Evolutionary conservation across 2,329 filamentous ascomycete genomes (phyloP).

Genomic region (Colletotrichum sp.): DNA sequence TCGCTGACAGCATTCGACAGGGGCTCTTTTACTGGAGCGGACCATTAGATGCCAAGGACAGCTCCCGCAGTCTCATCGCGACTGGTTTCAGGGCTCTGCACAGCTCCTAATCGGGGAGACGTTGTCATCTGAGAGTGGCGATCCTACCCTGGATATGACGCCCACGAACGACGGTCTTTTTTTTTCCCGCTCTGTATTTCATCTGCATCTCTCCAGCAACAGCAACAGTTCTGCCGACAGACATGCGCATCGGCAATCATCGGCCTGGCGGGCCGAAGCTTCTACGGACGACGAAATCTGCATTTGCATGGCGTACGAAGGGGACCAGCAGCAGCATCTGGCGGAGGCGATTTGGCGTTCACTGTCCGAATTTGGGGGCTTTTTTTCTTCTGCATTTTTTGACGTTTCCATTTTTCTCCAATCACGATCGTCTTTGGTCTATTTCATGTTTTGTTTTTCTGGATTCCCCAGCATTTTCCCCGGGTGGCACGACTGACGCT

Average conservation of each 20-base stretch:
- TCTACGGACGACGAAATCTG: background rate
- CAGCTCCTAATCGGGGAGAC: conserved; percentile 36
- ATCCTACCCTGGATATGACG: background rate
- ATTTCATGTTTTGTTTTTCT: background rate
- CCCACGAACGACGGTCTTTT: background rate
- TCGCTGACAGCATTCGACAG: conserved; percentile 36
- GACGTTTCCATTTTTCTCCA: background rate
- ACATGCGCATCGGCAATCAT: conserved; percentile 1
- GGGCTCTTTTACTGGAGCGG: conserved; percentile 85
- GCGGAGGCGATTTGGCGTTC: background rate
- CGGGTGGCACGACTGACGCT: background rate
- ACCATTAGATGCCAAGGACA: conserved; percentile 69
- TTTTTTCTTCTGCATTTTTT: background rate
- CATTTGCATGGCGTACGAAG: conserved; percentile 6
- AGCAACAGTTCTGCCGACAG: background rate
- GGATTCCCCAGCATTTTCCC: background rate
- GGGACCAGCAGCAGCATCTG: conserved; percentile 3
- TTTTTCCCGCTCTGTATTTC: background rate
- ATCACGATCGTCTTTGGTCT: background rate
- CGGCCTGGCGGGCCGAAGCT: conserved; percentile 11
- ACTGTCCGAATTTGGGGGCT: background rate
- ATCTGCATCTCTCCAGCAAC: background rate
- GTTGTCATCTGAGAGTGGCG: background rate
- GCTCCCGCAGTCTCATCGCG: conserved; percentile 61
- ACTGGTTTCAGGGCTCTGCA: conserved; percentile 65